Base-by-base conservation (phyloP, 805 yeast genomes). In the Candida ortonii region DNA sequence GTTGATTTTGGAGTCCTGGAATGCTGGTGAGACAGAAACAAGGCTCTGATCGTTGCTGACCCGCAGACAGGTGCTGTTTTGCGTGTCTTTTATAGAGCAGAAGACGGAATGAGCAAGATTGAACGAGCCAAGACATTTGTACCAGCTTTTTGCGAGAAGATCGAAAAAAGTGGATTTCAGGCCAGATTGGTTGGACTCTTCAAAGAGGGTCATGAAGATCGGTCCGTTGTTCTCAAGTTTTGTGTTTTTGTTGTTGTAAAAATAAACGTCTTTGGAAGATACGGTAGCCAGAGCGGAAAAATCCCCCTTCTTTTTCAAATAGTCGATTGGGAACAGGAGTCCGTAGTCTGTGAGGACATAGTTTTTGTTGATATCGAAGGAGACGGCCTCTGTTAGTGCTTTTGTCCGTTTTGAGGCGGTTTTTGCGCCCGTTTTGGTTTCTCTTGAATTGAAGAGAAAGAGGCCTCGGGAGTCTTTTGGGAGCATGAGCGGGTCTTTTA, bases 101-200 rank as follows among this genome's bases (percentile, higher is more conserved):
- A 69, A 68, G 2, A 55, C 53, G 0, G 76, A 70, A 28, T 63
- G 62, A 2, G 70, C 41, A 21, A 73, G 52, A 18, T 56, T 55
- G 11, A 52, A 49, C 31, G 61, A 53, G 10, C 57, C 52, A 9
- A 61, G 39, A 7, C 52, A 53, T 15, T 51, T 47, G 3, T 61
- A 45, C 77, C 76, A 72, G 9, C 50, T 53, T 16, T 48, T 45
- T 0, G 74, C 70, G 46, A 72, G 58, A 1, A 45, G 38, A 39
- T 71, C 75, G 46, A 71, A 69, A 32, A 68, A 62, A 6, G 35
- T 30, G 20, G 50, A 40, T 18, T 36, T 46, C 1, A 41, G 28
- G 8, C 32, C 30, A 10, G 16, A 16, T 9, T 31, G 38, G 13
- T 44, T 28, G 11, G 50, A 54, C 28, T 57, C 50, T 18, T 59